A percentile compares a stretch with the other conserved stretches of the same genome.
phyloP scores from a whole-genome alignment of 352 stramenopile genomes.

The Phytophthora melonis region DNA sequence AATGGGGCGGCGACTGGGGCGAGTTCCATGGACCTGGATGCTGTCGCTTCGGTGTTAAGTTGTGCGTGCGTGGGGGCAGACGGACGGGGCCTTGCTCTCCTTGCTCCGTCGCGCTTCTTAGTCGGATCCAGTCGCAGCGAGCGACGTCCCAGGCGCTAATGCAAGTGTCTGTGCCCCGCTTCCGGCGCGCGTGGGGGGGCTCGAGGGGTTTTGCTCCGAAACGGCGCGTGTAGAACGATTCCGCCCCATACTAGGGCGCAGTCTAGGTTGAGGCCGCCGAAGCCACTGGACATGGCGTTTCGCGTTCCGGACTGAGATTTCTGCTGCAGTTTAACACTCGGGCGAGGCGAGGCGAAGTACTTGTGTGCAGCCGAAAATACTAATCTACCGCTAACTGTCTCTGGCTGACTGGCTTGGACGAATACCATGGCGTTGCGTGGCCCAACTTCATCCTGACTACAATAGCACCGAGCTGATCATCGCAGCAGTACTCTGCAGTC shows the following conservation, averaged over 20 bases:
- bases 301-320: too few species aligned
- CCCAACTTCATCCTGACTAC: too few species aligned
- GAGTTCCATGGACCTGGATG: slow-evolving; percentile 44
- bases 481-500: too few species aligned
- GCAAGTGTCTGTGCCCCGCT: slow-evolving; percentile 16
- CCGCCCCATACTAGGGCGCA: slow-evolving; percentile 14
- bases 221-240: slow-evolving; percentile 29
- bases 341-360: too few species aligned
- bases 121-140: slow-evolving; percentile 16
- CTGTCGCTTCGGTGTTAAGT: neutral
- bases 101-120: slow-evolving; percentile 16
- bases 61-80: slow-evolving; percentile 3
- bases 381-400: too few species aligned
- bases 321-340: too few species aligned
- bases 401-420: too few species aligned
- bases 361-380: too few species aligned
- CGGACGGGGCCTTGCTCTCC: neutral
- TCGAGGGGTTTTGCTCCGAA: slow-evolving; percentile 33
- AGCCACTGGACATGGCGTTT: too few species aligned
- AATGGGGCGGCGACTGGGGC: slow-evolving; percentile 31
- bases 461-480: too few species aligned
- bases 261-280: neutral
- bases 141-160: slow-evolving; percentile 24
- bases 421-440: too few species aligned
- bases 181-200: neutral